Evolutionary conservation across 78 protist genomes (phyloP).

Genomic region (Dictyostelium brefeldianum): DNA sequence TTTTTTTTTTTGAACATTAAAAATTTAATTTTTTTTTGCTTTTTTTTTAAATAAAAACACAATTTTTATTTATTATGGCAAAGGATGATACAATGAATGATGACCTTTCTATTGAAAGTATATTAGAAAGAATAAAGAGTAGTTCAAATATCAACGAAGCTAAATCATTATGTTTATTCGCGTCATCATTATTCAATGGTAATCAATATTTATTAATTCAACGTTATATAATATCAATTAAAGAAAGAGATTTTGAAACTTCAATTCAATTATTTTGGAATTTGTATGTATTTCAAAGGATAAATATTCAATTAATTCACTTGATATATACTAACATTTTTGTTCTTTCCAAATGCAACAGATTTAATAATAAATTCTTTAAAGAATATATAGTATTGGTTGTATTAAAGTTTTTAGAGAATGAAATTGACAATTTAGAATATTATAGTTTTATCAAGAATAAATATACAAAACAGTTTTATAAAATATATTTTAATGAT

Average conservation of each 20-base stretch:
- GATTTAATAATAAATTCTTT: constrained; percentile 11
- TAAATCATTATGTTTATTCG: constrained; percentile 23
- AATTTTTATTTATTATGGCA: too few relatives aligned
- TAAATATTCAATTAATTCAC: neutral
- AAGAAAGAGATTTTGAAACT: constrained; percentile 18
- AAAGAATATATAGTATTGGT: constrained; percentile 2
- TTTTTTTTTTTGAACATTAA: too few relatives aligned
- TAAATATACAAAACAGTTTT: neutral
- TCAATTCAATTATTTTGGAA: constrained; percentile 24
- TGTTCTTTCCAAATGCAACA: too few relatives aligned
- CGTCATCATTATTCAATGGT: constrained; percentile 11
- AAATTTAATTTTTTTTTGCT: too few relatives aligned
- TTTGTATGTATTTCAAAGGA: neutral
- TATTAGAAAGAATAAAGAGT: neutral
- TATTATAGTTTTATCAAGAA: constrained; percentile 1
- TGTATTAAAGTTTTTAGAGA: neutral
- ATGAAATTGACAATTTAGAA: neutral
- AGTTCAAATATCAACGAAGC: constrained; percentile 28
- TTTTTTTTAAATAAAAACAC: too few relatives aligned
- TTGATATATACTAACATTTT: too few relatives aligned
- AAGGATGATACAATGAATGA: too few relatives aligned
- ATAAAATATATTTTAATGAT: neutral
- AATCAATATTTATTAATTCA: constrained; percentile 19
- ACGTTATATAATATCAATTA: constrained; percentile 25
- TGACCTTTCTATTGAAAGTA: neutral